Base-by-base conservation (phyloP, 495 filamentous ascomycete genomes). In the Tuber calosporum region DNA sequence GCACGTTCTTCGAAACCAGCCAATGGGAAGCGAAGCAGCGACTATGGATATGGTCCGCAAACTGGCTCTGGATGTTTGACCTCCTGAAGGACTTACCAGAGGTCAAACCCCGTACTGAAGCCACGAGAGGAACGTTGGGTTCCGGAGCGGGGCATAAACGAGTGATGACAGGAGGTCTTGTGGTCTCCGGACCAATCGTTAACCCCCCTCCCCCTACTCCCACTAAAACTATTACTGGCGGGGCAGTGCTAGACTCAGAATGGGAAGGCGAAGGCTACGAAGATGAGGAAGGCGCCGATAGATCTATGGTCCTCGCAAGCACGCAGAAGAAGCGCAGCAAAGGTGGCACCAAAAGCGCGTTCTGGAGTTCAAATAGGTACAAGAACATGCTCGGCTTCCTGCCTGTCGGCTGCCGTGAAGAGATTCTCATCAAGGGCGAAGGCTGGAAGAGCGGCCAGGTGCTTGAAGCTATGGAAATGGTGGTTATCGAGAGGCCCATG, bases 1-100 rank as follows among this genome's bases (percentile, higher is more conserved):
- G 94, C 26, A 89, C 89, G 66, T 80, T 97, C 34, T 99, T 96
- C 94, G 92, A 97, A 80, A 83, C 90, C 45, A 66, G 66, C 2
- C 39, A n/a, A 26, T 30, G 69, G 69, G 79, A 82, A 2, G 77
- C 79, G 22, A 84, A 84, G 20, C 85, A 90, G 70, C 86, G 93
- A 7, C 82, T 94, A 2, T 98, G 95, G 93, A 82, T 97, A 11
- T 97, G 94, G 81, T 94, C 93, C 17, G 85, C 86, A 11, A 88
- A 87, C 0, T 97, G 93, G 87, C 81, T 99, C 70, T 97, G 91
- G 87, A 98, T 98, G 94, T 88, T 98, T 74, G 93, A 98, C 82
- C 80, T 97, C 7, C 87, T 86, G 8, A 86, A 87, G 71, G 90
- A 98, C 79, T 85, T 97, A 69, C 86, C 86, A 7, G 82, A 82